A percentile compares a stretch with the other conserved stretches of the same genome.
These are phyloP conservation scores for Leucosporidium scottii DNA, from an alignment of 768 basidiomycete species.

Conservation along the genomic window DNA sequence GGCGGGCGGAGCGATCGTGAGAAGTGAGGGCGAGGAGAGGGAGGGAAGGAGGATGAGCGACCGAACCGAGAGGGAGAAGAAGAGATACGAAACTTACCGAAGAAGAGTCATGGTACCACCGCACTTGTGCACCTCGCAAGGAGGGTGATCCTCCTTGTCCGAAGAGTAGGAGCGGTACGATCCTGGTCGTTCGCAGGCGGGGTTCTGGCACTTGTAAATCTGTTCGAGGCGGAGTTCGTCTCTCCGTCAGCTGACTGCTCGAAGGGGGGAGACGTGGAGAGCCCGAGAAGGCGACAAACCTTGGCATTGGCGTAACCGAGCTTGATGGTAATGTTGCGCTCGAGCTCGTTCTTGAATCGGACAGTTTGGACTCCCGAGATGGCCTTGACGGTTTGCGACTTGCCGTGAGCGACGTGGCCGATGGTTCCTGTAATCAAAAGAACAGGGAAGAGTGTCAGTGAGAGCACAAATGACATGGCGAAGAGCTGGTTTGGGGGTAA, in stretches of 20 bases:
- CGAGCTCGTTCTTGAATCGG: slow-evolving; percentile 97
- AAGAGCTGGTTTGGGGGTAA: too few relatives aligned
- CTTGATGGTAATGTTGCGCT: slow-evolving; percentile 98
- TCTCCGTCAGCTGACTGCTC: too few relatives aligned
- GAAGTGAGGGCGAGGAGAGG: not conserved
- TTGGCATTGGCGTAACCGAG: slow-evolving; percentile 99
- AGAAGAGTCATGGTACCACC: slow-evolving; percentile 81
- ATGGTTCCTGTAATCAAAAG: slow-evolving; percentile 90
- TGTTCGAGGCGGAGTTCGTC: slow-evolving; percentile 39
- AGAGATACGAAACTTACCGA: slow-evolving; percentile 46
- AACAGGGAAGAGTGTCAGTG: too few relatives aligned
- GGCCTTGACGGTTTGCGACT: slow-evolving; percentile 94
- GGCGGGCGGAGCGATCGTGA: not conserved
- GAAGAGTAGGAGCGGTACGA: slow-evolving; percentile 90
- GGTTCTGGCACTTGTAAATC: slow-evolving; percentile 98
- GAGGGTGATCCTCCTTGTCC: slow-evolving; percentile 86
- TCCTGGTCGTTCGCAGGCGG: slow-evolving; percentile 83
- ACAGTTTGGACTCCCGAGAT: slow-evolving; percentile 98
- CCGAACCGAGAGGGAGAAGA: not conserved
- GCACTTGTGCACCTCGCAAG: slow-evolving; percentile 89
- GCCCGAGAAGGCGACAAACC: slow-evolving; percentile 48
- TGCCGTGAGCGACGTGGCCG: slow-evolving; percentile 97
- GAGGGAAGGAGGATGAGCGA: not conserved
- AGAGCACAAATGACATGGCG: too few relatives aligned
- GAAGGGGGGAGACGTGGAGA: not conserved